A percentile compares a stretch with the other conserved stretches of the same genome.
These are phyloP conservation scores for Flaveria robusta DNA, from an alignment of 129 eudicot genomes.

Conservation along the genomic window DNA sequence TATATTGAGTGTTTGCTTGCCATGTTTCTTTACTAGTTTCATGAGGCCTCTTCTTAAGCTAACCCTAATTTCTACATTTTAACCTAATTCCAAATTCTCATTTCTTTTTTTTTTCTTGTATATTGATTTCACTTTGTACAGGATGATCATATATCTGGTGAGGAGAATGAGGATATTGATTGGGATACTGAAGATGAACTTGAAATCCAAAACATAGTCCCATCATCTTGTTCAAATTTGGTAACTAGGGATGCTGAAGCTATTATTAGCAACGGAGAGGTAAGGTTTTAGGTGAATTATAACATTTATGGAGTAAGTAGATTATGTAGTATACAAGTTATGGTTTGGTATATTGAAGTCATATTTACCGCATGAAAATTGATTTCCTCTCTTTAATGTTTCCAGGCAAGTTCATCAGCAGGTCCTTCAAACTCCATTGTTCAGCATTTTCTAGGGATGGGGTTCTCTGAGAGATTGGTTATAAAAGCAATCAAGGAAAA, in stretches of 20 bases:
- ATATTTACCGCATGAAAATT: neutral
- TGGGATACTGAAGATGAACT: slow-evolving; percentile 80
- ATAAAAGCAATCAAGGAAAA: slow-evolving; percentile 60
- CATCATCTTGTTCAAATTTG: slow-evolving; percentile 36
- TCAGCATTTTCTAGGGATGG: slow-evolving; percentile 58
- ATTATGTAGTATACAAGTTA: neutral
- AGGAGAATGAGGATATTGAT: slow-evolving; percentile 44
- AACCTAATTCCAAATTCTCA: neutral
- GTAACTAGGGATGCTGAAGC: slow-evolving; percentile 37
- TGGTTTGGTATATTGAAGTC: neutral
- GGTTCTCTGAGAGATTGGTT: slow-evolving; percentile 63
- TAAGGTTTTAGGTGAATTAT: slow-evolving; percentile 23
- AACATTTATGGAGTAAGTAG: neutral
- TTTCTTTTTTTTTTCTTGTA: neutral
- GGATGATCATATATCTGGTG: slow-evolving; percentile 53
- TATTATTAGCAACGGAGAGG: slow-evolving; percentile 46
- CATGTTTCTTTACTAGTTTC: neutral
- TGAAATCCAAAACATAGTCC: slow-evolving; percentile 47
- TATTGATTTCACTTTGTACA: slow-evolving; percentile 30
- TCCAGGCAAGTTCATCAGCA: slow-evolving; percentile 73
- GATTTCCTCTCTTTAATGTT: slow-evolving; percentile 28
- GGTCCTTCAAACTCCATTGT: slow-evolving; percentile 49
- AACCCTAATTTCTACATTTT: neutral
- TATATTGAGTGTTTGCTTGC: neutral
- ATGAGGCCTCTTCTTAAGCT: neutral